Evolutionary conservation across 192 early-diverging fungal genomes (phyloP).

Genomic region (Chytriomyces confervae): DNA sequence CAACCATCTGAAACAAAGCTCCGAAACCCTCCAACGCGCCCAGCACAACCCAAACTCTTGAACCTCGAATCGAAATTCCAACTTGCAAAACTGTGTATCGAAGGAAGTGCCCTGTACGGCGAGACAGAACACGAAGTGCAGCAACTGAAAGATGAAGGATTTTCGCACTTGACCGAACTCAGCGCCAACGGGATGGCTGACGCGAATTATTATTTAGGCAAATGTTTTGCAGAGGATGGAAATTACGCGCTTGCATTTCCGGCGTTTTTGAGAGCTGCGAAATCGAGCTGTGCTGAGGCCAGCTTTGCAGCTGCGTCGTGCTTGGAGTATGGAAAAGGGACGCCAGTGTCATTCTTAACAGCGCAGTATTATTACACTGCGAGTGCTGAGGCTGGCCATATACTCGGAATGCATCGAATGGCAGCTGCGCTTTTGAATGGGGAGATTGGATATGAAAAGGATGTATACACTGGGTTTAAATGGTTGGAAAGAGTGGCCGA

Average conservation of each 20-base stretch:
- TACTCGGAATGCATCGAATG: conserved; percentile 71
- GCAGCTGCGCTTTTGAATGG: conserved; percentile 81
- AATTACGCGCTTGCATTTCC: conserved; percentile 69
- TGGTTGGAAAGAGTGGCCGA: conserved; percentile 82
- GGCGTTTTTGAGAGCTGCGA: conserved; percentile 74
- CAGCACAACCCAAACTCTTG: neutral
- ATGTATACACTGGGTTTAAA: conserved; percentile 75
- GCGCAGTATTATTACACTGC: conserved; percentile 77
- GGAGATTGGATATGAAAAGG: conserved; percentile 65
- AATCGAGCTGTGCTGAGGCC: conserved; percentile 70
- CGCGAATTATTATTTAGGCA: conserved; percentile 54
- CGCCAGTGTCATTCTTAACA: conserved; percentile 60
- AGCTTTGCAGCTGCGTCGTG: conserved; percentile 68
- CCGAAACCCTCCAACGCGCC: neutral
- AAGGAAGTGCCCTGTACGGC: neutral
- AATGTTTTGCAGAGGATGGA: conserved; percentile 52
- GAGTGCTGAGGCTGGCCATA: conserved; percentile 70
- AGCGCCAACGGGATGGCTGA: conserved; percentile 65
- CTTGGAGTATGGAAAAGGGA: conserved; percentile 71
- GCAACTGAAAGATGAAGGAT: conserved; percentile 68
- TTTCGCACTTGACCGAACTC: conserved; percentile 65
- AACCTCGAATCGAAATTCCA: conserved; percentile 13
- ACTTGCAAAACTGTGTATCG: conserved; percentile 30
- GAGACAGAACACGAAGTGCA: neutral
- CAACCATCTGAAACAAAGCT: neutral